Conservation (phyloP, 2,329 filamentous ascomycete species). For the Thyridium curvatum region DNA sequence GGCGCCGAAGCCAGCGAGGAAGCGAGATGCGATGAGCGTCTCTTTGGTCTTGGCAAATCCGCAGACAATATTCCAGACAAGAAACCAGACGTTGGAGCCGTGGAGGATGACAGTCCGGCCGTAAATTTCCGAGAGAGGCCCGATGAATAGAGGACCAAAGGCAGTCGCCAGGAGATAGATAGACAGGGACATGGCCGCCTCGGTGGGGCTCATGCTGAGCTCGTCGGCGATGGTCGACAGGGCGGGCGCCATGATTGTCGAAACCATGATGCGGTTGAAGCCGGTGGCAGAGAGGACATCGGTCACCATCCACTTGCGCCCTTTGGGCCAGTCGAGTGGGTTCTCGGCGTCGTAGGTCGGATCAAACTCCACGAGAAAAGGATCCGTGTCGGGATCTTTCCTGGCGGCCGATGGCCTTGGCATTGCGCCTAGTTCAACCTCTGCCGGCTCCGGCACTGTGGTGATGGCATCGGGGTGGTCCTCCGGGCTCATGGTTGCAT, state of each 20-base stretch:
- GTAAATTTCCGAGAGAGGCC: conserved; percentile 40
- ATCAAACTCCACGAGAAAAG: conserved; percentile 13
- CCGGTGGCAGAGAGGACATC: conserved; percentile 40
- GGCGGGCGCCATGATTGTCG: conserved; percentile 45
- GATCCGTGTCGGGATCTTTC: conserved; percentile 3
- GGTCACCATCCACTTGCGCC: conserved; percentile 42
- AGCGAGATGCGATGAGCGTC: conserved; percentile 34
- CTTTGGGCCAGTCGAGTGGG: conserved; percentile 29
- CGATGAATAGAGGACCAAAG: conserved; percentile 35
- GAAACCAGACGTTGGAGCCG: conserved; percentile 39
- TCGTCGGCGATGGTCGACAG: conserved; percentile 42
- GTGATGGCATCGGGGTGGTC: too few relatives aligned
- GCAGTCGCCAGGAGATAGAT: conserved; percentile 36
- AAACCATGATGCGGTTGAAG: conserved; percentile 45
- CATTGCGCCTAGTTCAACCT: too few relatives aligned
- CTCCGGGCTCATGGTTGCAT: too few relatives aligned
- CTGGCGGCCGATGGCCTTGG: too few relatives aligned
- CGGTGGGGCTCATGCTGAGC: conserved; percentile 39
- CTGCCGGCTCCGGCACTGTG: too few relatives aligned
- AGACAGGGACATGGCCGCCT: conserved; percentile 40
- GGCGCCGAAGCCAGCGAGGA: conserved; percentile 41
- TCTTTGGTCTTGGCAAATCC: conserved; percentile 31
- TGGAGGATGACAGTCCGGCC: conserved; percentile 36
- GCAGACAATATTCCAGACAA: conserved; percentile 41
- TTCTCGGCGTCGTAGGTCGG: conserved; percentile 24